Conservation (phyloP, 805 yeast genomes). For the Sugiyamaella marilandica region DNA sequence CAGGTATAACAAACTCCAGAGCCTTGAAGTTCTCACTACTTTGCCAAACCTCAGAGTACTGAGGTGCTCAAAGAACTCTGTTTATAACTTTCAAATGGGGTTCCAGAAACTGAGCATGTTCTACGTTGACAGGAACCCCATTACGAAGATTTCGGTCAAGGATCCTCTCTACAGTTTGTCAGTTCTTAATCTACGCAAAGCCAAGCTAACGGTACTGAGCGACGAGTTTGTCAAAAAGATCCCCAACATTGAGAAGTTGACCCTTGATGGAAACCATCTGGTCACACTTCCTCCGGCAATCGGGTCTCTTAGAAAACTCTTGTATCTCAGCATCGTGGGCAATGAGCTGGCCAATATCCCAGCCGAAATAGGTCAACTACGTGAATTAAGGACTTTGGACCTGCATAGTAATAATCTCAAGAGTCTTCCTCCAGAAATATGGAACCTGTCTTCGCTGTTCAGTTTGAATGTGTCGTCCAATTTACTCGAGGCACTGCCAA, state of each 20-base stretch:
- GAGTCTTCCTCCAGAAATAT: slow-evolving; percentile 58
- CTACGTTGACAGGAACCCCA: slow-evolving; percentile 77
- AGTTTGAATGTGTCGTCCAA: slow-evolving; percentile 71
- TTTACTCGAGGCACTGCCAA: slow-evolving; percentile 55
- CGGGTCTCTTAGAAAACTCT: slow-evolving; percentile 52
- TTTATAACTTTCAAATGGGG: slow-evolving; percentile 62
- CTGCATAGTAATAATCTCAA: slow-evolving; percentile 81
- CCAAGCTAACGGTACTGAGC: slow-evolving; percentile 73
- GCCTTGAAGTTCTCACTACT: slow-evolving; percentile 51
- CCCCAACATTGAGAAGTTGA: slow-evolving; percentile 64
- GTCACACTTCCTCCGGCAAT: slow-evolving; percentile 70
- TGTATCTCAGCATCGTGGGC: slow-evolving; percentile 62
- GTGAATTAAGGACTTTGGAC: slow-evolving; percentile 62
- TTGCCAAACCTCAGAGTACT: slow-evolving; percentile 65
- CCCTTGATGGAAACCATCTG: slow-evolving; percentile 76
- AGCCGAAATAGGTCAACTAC: slow-evolving; percentile 52
- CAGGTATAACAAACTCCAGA: slow-evolving; percentile 55
- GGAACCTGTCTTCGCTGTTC: slow-evolving; percentile 55
- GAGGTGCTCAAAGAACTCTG: slow-evolving; percentile 68
- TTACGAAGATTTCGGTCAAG: slow-evolving; percentile 58
- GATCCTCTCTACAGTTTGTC: slow-evolving; percentile 57
- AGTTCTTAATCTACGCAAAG: slow-evolving; percentile 71
- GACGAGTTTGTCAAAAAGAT: slow-evolving; percentile 56
- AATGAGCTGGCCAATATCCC: slow-evolving; percentile 77
- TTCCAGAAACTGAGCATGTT: slow-evolving; percentile 61